A percentile compares a stretch with the other conserved stretches of the same genome.
Conservation (phyloP, 805 yeast species). For the Kodamaea kaohsiungensis region DNA sequence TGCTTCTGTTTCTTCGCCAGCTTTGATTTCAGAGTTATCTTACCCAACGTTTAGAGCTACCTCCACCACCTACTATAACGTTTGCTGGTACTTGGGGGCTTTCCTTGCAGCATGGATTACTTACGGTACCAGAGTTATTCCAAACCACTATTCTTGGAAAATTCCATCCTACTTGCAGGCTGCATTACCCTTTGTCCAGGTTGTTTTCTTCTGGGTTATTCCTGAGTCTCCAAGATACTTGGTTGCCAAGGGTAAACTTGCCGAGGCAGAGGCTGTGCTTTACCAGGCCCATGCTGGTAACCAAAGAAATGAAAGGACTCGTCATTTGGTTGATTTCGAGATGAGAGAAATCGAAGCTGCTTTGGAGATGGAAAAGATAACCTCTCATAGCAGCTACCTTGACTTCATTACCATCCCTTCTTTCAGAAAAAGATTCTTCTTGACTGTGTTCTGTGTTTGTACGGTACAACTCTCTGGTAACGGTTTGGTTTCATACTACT, state of each 20-base stretch:
- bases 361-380: conserved; percentile 40
- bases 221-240: conserved; percentile 43
- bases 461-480: conserved; percentile 52
- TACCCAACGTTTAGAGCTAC: conserved; percentile 41
- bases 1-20: conserved; percentile 45
- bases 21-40: conserved; percentile 51
- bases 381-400: conserved; percentile 31
- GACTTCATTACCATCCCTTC: conserved; percentile 41
- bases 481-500: conserved; percentile 53
- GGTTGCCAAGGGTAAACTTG: conserved; percentile 22
- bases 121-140: conserved; percentile 44
- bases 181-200: conserved; percentile 47
- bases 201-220: conserved; percentile 32
- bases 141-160: conserved; percentile 49
- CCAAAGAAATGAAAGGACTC: conserved; percentile 25
- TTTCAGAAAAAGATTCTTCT: conserved; percentile 43
- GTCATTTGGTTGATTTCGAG: conserved; percentile 20
- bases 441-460: conserved; percentile 31
- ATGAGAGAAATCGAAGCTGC: conserved; percentile 25
- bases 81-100: conserved; percentile 56
- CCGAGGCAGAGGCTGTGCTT: conserved; percentile 31
- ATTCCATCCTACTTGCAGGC: conserved; percentile 56
- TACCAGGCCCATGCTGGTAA: conserved; percentile 42
- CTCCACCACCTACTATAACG: conserved; percentile 44
- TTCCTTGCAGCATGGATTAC: conserved; percentile 53